Evolutionary conservation across 192 early-diverging fungal genomes (phyloP).

Genomic region (Backusella australiensis): DNA sequence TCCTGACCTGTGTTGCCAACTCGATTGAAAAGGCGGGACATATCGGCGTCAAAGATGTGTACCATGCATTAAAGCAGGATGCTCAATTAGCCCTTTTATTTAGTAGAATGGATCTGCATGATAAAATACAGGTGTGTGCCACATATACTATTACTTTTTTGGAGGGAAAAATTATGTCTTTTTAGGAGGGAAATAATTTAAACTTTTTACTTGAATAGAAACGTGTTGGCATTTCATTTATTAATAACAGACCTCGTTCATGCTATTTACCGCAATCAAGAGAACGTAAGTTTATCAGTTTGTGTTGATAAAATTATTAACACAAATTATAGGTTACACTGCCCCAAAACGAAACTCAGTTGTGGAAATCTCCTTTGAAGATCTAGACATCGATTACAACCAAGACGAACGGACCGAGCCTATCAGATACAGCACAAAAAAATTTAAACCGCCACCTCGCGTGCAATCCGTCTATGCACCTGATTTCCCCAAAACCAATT

Average conservation of each 20-base stretch:
- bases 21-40: conserved; percentile 44
- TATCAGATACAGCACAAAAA: background rate
- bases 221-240: conserved; percentile 6
- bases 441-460: conserved; percentile 10
- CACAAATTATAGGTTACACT: background rate
- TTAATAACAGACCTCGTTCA: background rate
- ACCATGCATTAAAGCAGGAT: conserved; percentile 47
- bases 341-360: conserved; percentile 9
- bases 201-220: conserved; percentile 2
- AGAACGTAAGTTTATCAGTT: conserved; percentile 10
- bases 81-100: conserved; percentile 49
- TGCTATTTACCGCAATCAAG: background rate
- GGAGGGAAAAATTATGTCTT: too few relatives aligned
- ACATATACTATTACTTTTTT: background rate
- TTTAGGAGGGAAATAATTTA: background rate
- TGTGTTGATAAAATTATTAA: background rate
- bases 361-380: conserved; percentile 25
- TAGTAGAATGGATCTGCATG: conserved; percentile 41
- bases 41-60: conserved; percentile 47
- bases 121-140: conserved; percentile 26
- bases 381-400: conserved; percentile 19
- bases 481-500: conserved; percentile 45
- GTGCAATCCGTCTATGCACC: conserved; percentile 29
- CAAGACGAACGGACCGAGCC: background rate
- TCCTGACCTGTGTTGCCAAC: conserved; percentile 44